A percentile compares a stretch with the other conserved stretches of the same genome.
These are phyloP conservation scores for Trichosphaerium sp. DNA, from an alignment of 78 protist genomes.

Conservation along the genomic window DNA sequence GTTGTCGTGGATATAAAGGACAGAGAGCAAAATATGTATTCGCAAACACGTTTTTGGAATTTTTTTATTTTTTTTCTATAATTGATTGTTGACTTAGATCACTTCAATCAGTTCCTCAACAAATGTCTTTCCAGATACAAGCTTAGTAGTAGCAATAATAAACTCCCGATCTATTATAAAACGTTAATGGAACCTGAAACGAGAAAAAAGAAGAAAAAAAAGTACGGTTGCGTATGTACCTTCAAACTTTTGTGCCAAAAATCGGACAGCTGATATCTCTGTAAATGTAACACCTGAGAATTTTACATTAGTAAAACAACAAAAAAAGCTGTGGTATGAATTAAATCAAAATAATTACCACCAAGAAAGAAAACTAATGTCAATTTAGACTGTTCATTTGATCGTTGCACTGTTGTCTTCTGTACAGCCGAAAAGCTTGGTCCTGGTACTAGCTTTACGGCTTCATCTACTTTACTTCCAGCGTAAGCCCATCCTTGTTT, in stretches of 20 bases:
- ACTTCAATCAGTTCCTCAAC: conserved; percentile 4
- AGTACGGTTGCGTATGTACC: not conserved
- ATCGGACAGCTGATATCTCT: conserved; percentile 74
- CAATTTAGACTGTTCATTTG: too few relatives aligned
- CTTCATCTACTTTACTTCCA: not conserved
- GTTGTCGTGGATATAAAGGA: too few relatives aligned
- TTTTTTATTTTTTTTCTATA: too few relatives aligned
- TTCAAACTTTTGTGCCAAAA: conserved; percentile 9
- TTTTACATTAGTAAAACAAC: too few relatives aligned
- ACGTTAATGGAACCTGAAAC: not conserved
- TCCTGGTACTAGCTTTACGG: not conserved
- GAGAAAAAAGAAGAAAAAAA: not conserved
- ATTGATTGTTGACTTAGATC: too few relatives aligned
- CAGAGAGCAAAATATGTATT: too few relatives aligned
- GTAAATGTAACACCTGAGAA: conserved; percentile 60
- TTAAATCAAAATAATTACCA: too few relatives aligned
- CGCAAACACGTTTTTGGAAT: too few relatives aligned
- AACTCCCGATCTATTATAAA: conserved; percentile 4
- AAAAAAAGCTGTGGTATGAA: too few relatives aligned
- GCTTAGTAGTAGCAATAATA: conserved; percentile 56
- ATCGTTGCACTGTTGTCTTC: not conserved
- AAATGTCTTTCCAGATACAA: conserved; percentile 54
- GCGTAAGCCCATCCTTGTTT: too few relatives aligned
- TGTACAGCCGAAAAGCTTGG: not conserved
- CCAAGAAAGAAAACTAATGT: conserved; percentile 72